phyloP scores from a whole-genome alignment of 495 filamentous ascomycete species.

The Paragyromitra xinjiangensis region DNA sequence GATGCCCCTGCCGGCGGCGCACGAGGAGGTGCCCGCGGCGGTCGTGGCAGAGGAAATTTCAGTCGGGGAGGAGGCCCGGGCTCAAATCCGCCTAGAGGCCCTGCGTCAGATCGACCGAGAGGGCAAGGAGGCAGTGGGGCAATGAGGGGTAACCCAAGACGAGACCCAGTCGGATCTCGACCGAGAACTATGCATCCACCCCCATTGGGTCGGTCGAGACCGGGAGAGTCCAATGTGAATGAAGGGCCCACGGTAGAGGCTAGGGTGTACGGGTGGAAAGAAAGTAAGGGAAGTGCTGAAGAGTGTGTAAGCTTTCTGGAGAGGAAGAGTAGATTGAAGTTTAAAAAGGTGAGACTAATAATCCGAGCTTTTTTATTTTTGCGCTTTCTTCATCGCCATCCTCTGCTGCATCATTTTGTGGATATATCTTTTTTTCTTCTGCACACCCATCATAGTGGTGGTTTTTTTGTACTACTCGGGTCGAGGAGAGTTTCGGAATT shows the following conservation, averaged over 20 bases:
- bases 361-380: slow-evolving; percentile 41
- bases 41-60: slow-evolving; percentile 56
- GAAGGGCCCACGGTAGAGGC: slow-evolving; percentile 49
- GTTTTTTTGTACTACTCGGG: slow-evolving; percentile 48
- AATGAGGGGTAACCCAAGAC: slow-evolving; percentile 44
- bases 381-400: slow-evolving; percentile 26
- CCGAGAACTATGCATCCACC: slow-evolving; percentile 15
- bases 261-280: slow-evolving; percentile 68
- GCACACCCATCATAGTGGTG: slow-evolving; percentile 25
- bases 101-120: slow-evolving; percentile 46
- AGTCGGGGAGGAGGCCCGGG: slow-evolving; percentile 56
- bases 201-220: slow-evolving; percentile 22
- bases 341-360: slow-evolving; percentile 83
- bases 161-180: slow-evolving; percentile 48
- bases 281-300: slow-evolving; percentile 80
- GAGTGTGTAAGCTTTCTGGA: slow-evolving; percentile 81
- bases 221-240: slow-evolving; percentile 35
- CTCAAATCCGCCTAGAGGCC: slow-evolving; percentile 47
- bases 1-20: slow-evolving; percentile 62
- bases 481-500: slow-evolving; percentile 39
- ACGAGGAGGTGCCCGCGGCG: slow-evolving; percentile 60
- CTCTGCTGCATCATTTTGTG: slow-evolving; percentile 54
- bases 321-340: slow-evolving; percentile 75
- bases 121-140: slow-evolving; percentile 32
- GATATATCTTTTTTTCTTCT: slow-evolving; percentile 45